Evolutionary conservation across 805 yeast species (phyloP).

Genomic region (Yarrowia deformans): DNA sequence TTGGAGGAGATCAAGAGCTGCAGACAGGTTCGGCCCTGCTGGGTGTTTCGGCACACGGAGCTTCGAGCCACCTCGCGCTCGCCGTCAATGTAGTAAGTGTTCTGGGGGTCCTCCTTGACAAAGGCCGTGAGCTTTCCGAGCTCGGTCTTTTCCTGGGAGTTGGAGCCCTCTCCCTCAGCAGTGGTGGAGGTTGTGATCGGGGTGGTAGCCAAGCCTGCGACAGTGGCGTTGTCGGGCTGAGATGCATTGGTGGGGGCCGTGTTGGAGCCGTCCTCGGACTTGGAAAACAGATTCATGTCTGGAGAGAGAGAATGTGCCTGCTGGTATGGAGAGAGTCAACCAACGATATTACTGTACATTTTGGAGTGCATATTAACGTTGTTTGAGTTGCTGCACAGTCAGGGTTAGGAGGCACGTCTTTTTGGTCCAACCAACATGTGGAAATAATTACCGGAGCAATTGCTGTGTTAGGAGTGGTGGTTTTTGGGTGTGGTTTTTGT

Average conservation of each 20-base stretch:
- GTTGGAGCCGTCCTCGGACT: slow-evolving; percentile 17
- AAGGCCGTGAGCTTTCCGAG: slow-evolving; percentile 34
- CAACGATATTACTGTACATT: neutral
- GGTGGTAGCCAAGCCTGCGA: neutral
- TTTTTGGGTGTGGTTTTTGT: no score
- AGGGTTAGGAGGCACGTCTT: slow-evolving; percentile 12
- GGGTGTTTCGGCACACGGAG: slow-evolving; percentile 38
- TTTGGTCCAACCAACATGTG: neutral
- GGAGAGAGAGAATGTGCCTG: neutral
- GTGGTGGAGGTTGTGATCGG: neutral
- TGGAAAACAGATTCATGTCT: slow-evolving; percentile 31
- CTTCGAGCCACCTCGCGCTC: slow-evolving; percentile 35
- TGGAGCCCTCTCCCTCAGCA: neutral
- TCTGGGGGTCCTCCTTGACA: slow-evolving; percentile 39
- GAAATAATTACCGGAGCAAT: neutral
- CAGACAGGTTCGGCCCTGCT: slow-evolving; percentile 35
- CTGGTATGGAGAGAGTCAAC: slow-evolving; percentile 7
- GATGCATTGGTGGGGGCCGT: neutral
- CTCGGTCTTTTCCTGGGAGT: slow-evolving; percentile 28
- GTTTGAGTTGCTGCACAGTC: slow-evolving; percentile 28
- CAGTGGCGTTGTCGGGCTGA: neutral
- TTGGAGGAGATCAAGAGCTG: slow-evolving; percentile 34
- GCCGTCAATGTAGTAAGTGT: slow-evolving; percentile 37
- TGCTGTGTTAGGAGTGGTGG: neutral
- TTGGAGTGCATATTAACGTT: neutral